Base-by-base conservation (phyloP, 75 land plant species). In the Gnetum montanum region DNA sequence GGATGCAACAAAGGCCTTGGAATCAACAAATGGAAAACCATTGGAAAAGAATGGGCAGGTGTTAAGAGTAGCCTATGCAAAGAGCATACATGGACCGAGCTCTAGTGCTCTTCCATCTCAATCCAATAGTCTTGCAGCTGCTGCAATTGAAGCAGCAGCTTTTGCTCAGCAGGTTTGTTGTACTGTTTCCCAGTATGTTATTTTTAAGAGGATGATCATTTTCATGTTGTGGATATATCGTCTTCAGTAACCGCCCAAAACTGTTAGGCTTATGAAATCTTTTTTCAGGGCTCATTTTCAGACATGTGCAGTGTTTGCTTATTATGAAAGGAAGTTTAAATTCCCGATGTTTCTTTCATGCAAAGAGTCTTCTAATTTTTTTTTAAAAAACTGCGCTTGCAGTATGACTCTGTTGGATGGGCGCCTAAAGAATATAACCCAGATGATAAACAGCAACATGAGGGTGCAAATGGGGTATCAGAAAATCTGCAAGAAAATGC, bases 371-470 rank as follows among this genome's bases (percentile, higher is more conserved):
- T n/a, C n/a, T n/a, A n/a, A n/a, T n/a, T n/a, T n/a, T n/a, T n/a
- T n/a, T n/a, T n/a, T n/a, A n/a, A n/a, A n/a, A n/a, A n/a, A n/a
- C n/a, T n/a, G n/a, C n/a, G n/a, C 58, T 28, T 59, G 37, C 68
- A 94, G 97, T 95, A 90, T 81, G 97, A 95, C 77, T 76, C 85
- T 69, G 82, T 69, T 55, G 93, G 99, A 16, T 95, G 97, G 96
- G 92, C 96, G 46, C 97, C 99, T 1, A 95, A 90, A 61, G 99
- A 94, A 56, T 94, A 95, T 66, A 86, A 84, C 64, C 84, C 99
- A 30, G 84, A 77, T 54, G 84, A 83, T 4, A 77, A 77, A 54
- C 63, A 65, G 43, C 48, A 65, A 23, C 34, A 24, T 57, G 69
- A 53, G 54, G 69, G 57, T 0, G 22, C 31, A 15, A 30, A n/a